Evolutionary conservation across 495 filamentous ascomycete genomes (phyloP).

Genomic region (Penicillium alfredii): DNA sequence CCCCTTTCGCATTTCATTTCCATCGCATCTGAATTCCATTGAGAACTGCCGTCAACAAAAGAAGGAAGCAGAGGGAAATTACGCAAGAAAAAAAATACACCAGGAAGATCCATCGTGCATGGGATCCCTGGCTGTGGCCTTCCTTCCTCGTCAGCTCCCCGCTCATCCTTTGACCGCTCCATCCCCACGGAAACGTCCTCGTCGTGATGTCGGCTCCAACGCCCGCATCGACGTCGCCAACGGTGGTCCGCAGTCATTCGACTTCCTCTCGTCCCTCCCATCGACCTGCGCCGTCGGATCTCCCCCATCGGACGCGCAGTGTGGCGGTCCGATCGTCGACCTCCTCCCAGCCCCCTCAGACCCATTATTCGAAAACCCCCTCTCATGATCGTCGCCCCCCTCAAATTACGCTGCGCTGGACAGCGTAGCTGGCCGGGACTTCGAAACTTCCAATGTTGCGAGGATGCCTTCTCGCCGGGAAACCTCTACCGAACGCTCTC

Average conservation of each 20-base stretch:
- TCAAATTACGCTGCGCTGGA: constrained; percentile 49
- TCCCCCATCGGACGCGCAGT: constrained; percentile 53
- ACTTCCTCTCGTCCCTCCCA: constrained; percentile 46
- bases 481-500: constrained; percentile 46
- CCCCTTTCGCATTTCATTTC: constrained; percentile 2
- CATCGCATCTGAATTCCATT: constrained; percentile 3
- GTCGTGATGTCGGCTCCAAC: constrained; percentile 49
- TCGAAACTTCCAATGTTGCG: constrained; percentile 49
- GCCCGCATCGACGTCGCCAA: constrained; percentile 36
- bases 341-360: constrained; percentile 29
- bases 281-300: constrained; percentile 40
- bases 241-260: constrained; percentile 50
- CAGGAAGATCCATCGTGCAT: too few relatives aligned
- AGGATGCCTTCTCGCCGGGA: constrained; percentile 48
- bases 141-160: constrained; percentile 10
- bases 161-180: constrained; percentile 22
- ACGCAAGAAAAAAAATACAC: too few relatives aligned
- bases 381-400: constrained; percentile 45
- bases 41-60: background rate
- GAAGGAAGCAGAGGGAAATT: too few relatives aligned
- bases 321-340: constrained; percentile 43
- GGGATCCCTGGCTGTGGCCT: constrained; percentile 12
- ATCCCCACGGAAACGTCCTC: constrained; percentile 4
- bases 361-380: constrained; percentile 43
- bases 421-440: constrained; percentile 51